These are phyloP conservation scores for Euphorbia corollata DNA, from an alignment of 441 rosid genomes.

Conservation along the genomic window DNA sequence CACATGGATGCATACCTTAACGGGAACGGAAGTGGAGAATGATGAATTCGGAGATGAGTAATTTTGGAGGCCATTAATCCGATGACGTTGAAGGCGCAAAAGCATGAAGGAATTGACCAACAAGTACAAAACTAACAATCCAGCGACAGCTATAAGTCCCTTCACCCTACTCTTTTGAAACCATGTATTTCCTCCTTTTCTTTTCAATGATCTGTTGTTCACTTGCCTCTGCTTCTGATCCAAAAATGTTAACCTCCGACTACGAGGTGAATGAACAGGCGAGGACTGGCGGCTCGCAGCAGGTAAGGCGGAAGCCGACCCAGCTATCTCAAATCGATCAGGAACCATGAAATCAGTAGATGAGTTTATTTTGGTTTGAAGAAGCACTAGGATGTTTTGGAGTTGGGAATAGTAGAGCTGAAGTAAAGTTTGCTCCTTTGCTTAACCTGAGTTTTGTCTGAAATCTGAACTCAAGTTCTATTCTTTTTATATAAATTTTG, in stretches of 20 bases:
- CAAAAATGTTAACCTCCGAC: slow-evolving; percentile 23
- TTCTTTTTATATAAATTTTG: not conserved
- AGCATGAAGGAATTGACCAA: slow-evolving; percentile 68
- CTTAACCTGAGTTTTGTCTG: slow-evolving; percentile 10
- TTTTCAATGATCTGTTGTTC: slow-evolving; percentile 33
- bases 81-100: slow-evolving; percentile 48
- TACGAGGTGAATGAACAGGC: slow-evolving; percentile 19
- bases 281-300: slow-evolving; percentile 12
- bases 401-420: slow-evolving; percentile 7
- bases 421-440: slow-evolving; percentile 1
- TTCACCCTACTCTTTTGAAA: slow-evolving; percentile 36
- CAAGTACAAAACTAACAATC: slow-evolving; percentile 57
- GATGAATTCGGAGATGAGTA: slow-evolving; percentile 31
- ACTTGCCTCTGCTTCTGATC: slow-evolving; percentile 23
- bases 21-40: slow-evolving; percentile 28
- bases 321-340: slow-evolving; percentile 8
- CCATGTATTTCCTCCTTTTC: slow-evolving; percentile 40
- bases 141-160: slow-evolving; percentile 35
- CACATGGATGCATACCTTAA: slow-evolving; percentile 33
- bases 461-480: not conserved
- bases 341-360: not conserved
- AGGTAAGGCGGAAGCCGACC: slow-evolving; percentile 7
- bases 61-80: slow-evolving; percentile 22
- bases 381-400: not conserved
- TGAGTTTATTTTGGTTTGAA: not conserved